Evolutionary conservation across 2,329 filamentous ascomycete species (phyloP), one percentile per base, ranked within the genome.

Genomic region (Pestalotiopsis sp.): DNA sequence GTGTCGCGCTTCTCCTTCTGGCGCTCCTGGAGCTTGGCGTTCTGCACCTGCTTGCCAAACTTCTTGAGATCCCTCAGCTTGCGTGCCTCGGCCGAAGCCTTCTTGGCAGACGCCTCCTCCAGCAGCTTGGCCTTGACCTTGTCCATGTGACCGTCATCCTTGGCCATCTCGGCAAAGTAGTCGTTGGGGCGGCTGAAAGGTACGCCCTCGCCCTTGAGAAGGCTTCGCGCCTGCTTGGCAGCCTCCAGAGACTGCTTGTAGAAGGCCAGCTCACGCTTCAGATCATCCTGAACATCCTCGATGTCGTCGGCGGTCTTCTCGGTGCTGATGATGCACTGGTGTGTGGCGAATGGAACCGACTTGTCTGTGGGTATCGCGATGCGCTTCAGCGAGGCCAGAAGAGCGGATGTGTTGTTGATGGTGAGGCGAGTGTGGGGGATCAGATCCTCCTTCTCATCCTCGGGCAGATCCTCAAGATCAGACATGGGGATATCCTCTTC

Each of bases 111-210:
- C 0, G 95, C 96, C 77, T 97, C 94, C 76, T 98, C 94, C 70
- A 97, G 87, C 75, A 98, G 84, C 86, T 97, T 97, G 76, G 91
- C 89, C 86, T 97, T 97, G 78, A 99, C 93, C 86, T 93, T 94
- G 78, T 93, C 93, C 96, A 99, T 99, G 81, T 98, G 96, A 75
- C 97, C 95, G 78, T 99, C 96, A 76, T 91, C 93, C 88, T 98
- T 98, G 76, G 98, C 91, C 94, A 98, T 99, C 85, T 99, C 96
- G 58, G 96, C 96, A 75, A 99, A 99, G 83, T 97, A 99, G 82
- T 99, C 96, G 67, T 89, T 91, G 3, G 96, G 96, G 10, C 96
- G 88, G 35, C 93, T 91, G 82, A 99, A 99, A 6, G 92, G 88
- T 0, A 95, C 87, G 9, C 91, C 91, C 80, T 98, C 95, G 71